Base-by-base conservation (phyloP, 345 rosid genomes). In the Eucalyptus guilfoylei region DNA sequence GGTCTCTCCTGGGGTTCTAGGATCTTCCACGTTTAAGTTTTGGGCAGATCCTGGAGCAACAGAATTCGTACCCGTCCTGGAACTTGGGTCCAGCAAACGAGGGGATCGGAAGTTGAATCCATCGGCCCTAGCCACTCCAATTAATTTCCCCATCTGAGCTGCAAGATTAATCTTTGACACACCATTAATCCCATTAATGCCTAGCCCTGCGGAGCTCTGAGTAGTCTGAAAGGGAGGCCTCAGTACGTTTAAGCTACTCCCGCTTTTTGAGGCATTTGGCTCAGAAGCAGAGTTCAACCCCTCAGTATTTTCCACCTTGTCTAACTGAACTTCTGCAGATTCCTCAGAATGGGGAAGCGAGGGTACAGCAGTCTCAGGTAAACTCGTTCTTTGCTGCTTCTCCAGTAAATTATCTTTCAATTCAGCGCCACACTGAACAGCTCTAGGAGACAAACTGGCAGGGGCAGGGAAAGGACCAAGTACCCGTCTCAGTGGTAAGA, bases 111-210 rank as follows among this genome's bases (percentile, higher is more conserved):
- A 90, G 85, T 88, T 89, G 49, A 87, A 58, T 47, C 94, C 93
- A 81, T 92, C 83, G 55, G 93, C 87, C 86, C 89, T 86, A 52
- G 86, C 49, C 30, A 91, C 89, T 40, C 91, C 92, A 8, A 81
- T 86, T 40, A 88, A 62, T 91, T 92, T 93, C 28, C 90, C 93
- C 89, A 49, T 91, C 47, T 94, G 93, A 72, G 92, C 86, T 80
- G 94, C 87, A 48, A 90, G 87, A 90, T 88, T 91, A 86, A 91
- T 88, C 44, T 93, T 93, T 90, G 89, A 89, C 32, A 90, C 80
- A 30, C 92, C 90, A 83, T 90, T 94, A 54, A 91, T 87, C 48
- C 96, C 96, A 87, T 94, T 94, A 88, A 91, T 88, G 85, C 91
- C 92, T 10, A 89, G 92, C 89, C 69, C 90, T 87, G 87, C 48